Base-by-base conservation (phyloP, 2,329 filamentous ascomycete species). In the Pseudocercospora crystallina region DNA sequence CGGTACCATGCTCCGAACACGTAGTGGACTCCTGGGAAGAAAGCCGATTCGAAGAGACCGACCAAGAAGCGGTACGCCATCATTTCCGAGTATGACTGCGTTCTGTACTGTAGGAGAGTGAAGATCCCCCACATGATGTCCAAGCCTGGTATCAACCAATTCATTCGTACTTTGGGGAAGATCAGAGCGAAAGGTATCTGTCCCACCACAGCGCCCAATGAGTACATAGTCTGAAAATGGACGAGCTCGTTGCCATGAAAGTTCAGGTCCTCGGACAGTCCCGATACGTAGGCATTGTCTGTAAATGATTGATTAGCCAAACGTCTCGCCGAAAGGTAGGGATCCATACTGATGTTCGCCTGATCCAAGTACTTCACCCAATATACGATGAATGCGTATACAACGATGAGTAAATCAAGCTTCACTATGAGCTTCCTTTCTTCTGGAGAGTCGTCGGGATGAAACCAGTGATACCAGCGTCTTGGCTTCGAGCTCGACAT, bases 311-410 rank as follows among this genome's bases (percentile, higher is more conserved):
- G 37, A 9, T 2, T 30, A 5, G 5, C 36, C 32, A 11, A 47
- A 36, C n/a, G 33, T n/a, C n/a, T n/a, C n/a, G n/a, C n/a, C n/a
- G n/a, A n/a, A n/a, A n/a, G n/a, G n/a, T n/a, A n/a, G 3, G 10
- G 56, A 70, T 43, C 55, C n/a, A n/a, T n/a, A 80, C 77, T 80
- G 43, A 81, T 71, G 47, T 81, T 81, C 3, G 75, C 68, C 56
- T 80, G 77, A 54, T 81, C 78, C 8, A 82, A 73, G 51, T 81
- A 79, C 61, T 81, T 81, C 43, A 77, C 73, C 75, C 78, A 82
- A 54, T 81, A 81, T 0, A 75, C 72, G 2, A 82, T 62, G 38
- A 81, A 76, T 0, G 78, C 78, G 58, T 81, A 82, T 0, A 79
- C 78, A 0, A 83, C 74, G 32, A 83, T 77, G 2, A 82, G 64